Evolutionary conservation across 2,329 filamentous ascomycete genomes (phyloP).

Genomic region (Trichophyton benhamiae): DNA sequence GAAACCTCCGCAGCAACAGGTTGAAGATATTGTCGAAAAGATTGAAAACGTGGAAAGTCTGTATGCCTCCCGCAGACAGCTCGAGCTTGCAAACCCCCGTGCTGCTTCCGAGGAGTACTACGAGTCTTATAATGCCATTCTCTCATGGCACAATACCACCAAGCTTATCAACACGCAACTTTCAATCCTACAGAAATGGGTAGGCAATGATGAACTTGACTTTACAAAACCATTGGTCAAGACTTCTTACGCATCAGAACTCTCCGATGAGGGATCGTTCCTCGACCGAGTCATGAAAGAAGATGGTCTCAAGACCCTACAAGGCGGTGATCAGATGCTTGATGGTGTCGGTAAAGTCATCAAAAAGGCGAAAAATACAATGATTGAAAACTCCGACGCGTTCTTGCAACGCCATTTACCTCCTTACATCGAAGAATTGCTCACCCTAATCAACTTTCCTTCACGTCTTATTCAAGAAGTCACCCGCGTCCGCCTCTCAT

Average conservation of each 20-base stretch:
- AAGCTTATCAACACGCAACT: constrained; percentile 92
- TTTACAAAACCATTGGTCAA: constrained; percentile 64
- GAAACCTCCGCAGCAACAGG: constrained; percentile 76
- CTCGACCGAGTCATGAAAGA: constrained; percentile 91
- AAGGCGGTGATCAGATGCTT: constrained; percentile 61
- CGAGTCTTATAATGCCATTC: constrained; percentile 75
- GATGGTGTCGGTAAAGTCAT: constrained; percentile 74
- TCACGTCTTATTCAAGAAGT: constrained; percentile 93
- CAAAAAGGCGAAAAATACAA: constrained; percentile 79
- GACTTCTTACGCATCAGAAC: constrained; percentile 56
- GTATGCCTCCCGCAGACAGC: constrained; percentile 66
- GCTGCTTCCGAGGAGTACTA: constrained; percentile 65
- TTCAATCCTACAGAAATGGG: constrained; percentile 84
- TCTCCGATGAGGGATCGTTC: constrained; percentile 84
- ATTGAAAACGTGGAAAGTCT: constrained; percentile 79
- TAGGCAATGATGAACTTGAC: constrained; percentile 88
- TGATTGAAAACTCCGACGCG: constrained; percentile 72
- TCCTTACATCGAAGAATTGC: constrained; percentile 89
- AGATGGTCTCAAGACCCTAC: constrained; percentile 82
- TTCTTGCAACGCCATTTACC: constrained; percentile 86
- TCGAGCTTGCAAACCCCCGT: constrained; percentile 62
- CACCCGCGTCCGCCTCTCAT: constrained; percentile 78
- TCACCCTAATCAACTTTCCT: constrained; percentile 94
- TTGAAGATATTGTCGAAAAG: constrained; percentile 76
- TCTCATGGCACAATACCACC: constrained; percentile 95